Conservation (phyloP, 352 stramenopile genomes). For the Blastocystis sp. region DNA sequence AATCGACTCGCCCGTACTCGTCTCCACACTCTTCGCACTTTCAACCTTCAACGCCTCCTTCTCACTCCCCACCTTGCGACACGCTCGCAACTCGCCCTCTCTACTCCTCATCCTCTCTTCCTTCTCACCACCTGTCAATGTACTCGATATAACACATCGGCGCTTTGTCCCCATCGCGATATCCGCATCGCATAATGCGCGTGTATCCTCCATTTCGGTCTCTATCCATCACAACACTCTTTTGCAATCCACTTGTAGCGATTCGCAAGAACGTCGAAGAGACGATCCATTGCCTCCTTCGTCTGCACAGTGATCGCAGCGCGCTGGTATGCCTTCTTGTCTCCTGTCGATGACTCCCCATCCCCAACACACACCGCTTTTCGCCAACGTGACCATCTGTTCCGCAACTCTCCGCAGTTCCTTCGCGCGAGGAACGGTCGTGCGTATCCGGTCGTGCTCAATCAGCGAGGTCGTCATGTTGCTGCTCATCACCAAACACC, state of each 20-base stretch:
- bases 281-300: constrained; percentile 79
- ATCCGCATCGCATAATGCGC: constrained; percentile 82
- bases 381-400: constrained; percentile 83
- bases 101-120: background rate
- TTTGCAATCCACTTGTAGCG: constrained; percentile 77
- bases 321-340: constrained; percentile 76
- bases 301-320: constrained; percentile 79
- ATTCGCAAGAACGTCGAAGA: constrained; percentile 80
- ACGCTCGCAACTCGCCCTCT: constrained; percentile 39
- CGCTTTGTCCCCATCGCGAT: constrained; percentile 81
- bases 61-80: constrained; percentile 57
- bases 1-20: background rate
- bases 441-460: constrained; percentile 85
- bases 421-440: constrained; percentile 85
- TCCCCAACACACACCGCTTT: constrained; percentile 74
- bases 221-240: constrained; percentile 44
- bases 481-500: constrained; percentile 82
- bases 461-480: constrained; percentile 86
- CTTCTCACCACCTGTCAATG: constrained; percentile 78
- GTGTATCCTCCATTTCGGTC: constrained; percentile 82
- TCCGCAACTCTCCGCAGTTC: constrained; percentile 83
- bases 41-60: constrained; percentile 65
- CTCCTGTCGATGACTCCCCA: constrained; percentile 40
- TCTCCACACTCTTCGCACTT: constrained; percentile 6
- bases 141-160: constrained; percentile 87